phyloP scores from a whole-genome alignment of 345 rosid genomes.

The Euphorbia tirucalli region DNA sequence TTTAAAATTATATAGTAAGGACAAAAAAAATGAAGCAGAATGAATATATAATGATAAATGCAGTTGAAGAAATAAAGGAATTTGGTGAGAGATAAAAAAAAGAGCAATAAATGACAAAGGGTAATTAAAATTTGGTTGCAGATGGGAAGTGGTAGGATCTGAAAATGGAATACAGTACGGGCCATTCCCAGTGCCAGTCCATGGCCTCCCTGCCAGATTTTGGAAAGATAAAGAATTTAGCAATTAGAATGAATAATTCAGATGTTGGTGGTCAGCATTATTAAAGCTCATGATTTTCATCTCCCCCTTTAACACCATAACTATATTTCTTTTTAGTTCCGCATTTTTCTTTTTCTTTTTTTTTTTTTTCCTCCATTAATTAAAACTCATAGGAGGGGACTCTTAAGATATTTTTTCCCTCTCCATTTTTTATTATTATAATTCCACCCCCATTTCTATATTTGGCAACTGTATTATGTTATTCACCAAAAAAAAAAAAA shows the following conservation, averaged over 20 bases:
- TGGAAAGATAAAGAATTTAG: constrained; percentile 50
- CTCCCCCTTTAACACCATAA: not conserved
- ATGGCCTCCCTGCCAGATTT: constrained; percentile 73
- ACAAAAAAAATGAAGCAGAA: not conserved
- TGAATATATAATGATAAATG: too few relatives aligned
- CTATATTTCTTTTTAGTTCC: not conserved
- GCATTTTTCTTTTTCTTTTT: not conserved
- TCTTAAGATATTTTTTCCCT: not conserved
- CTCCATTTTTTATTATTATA: not conserved
- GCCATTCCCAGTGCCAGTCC: constrained; percentile 71
- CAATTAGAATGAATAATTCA: not conserved
- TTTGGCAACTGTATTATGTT: too few relatives aligned
- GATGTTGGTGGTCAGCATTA: not conserved
- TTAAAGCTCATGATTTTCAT: not conserved
- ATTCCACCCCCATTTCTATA: too few relatives aligned
- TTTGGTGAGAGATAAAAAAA: too few relatives aligned
- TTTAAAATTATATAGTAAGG: too few relatives aligned
- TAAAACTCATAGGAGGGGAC: too few relatives aligned
- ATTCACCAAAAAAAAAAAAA: too few relatives aligned
- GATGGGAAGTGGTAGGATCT: constrained; percentile 71
- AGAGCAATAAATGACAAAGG: constrained; percentile 17
- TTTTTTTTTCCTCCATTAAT: not conserved
- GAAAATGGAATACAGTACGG: constrained; percentile 56
- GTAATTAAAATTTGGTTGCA: constrained; percentile 34
- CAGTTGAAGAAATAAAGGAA: too few relatives aligned